Conservation (phyloP, 495 filamentous ascomycete genomes). For the Emericellopsis terricola region DNA sequence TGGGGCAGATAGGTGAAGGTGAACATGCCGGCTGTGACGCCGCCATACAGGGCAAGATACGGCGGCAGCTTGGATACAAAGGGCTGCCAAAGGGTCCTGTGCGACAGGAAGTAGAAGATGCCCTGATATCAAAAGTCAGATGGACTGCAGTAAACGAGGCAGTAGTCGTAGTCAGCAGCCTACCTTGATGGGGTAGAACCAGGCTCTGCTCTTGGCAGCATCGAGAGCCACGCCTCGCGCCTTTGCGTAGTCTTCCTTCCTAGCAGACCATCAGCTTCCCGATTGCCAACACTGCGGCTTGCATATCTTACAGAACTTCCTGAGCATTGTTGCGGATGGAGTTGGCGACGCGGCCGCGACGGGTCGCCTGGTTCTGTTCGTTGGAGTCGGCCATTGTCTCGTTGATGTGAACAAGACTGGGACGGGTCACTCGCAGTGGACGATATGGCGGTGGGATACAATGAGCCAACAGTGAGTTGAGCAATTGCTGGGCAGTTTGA, state of each 20-base stretch:
- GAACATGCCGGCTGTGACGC: conserved; percentile 61
- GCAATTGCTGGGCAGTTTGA: too few relatives aligned
- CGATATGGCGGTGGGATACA: too few relatives aligned
- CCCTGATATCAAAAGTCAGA: conserved; percentile 16
- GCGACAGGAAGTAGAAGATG: conserved; percentile 57
- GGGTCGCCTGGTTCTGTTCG: not conserved
- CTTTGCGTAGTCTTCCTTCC: conserved; percentile 37
- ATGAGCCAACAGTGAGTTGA: too few relatives aligned
- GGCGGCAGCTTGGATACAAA: conserved; percentile 50
- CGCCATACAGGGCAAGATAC: conserved; percentile 47
- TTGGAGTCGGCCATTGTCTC: conserved; percentile 1
- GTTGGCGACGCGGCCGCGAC: conserved; percentile 8
- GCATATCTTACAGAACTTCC: conserved; percentile 33
- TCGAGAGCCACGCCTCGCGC: conserved; percentile 35
- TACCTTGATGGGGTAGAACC: conserved; percentile 74
- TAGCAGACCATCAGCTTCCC: conserved; percentile 7
- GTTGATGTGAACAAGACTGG: too few relatives aligned
- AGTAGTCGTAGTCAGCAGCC: too few relatives aligned
- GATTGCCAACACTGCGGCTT: not conserved
- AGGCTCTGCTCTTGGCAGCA: conserved; percentile 55
- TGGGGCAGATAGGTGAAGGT: conserved; percentile 83
- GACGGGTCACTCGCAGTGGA: too few relatives aligned
- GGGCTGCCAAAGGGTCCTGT: conserved; percentile 47
- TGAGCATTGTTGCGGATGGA: conserved; percentile 24
- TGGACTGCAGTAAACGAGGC: not conserved